Evolutionary conservation across 495 filamentous ascomycete species (phyloP), one percentile per base, ranked within the genome.

Genomic region (Aspergillus egyptiacus): DNA sequence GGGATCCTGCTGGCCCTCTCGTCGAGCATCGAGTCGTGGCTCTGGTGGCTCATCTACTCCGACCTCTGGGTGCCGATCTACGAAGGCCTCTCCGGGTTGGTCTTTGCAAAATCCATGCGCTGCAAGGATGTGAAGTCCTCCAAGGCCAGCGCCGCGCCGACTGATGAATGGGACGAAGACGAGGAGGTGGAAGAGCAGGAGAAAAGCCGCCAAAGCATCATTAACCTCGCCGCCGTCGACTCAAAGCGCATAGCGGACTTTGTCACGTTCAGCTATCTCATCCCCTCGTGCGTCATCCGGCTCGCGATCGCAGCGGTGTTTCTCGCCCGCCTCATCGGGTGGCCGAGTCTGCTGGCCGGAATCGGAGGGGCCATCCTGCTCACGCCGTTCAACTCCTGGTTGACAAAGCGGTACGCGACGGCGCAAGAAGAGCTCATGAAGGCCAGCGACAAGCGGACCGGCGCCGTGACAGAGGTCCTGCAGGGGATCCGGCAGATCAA

Each of bases 401-500:
- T 78, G 25, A 83, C 85, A 34, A 88, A 81, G 57, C 69, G 68
- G 24, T 91, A 87, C 54, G 66, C 82, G 0, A 67, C 69, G 6
- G 73, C 84, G 9, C 85, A 90, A 56, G 82, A 84, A 47, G 69
- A 72, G 11, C 65, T 94, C 35, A 94, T 94, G 89, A 87, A 86
- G 58, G 68, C 82, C 9, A 74, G 87, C 46, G 89, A 95, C 62
- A 70, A 79, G 35, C 91, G 91, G 58, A 79, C 90, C 73, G 81
- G 76, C 0, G 74, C 90, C 1, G 75, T 95, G 10, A 87, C 85
- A 0, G 89, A 95, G 61, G 87, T 85, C 1, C 67, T 95, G 0
- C 82, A 87, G 53, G 89, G 84, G 39, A 91, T 95, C 46, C 77
- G 89, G 5, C 89, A 94, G 59, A 87, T 95, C 61, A 95, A 95